phyloP scores from a whole-genome alignment of 2,329 filamentous ascomycete species.

The Pyrenophora seminiperda region DNA sequence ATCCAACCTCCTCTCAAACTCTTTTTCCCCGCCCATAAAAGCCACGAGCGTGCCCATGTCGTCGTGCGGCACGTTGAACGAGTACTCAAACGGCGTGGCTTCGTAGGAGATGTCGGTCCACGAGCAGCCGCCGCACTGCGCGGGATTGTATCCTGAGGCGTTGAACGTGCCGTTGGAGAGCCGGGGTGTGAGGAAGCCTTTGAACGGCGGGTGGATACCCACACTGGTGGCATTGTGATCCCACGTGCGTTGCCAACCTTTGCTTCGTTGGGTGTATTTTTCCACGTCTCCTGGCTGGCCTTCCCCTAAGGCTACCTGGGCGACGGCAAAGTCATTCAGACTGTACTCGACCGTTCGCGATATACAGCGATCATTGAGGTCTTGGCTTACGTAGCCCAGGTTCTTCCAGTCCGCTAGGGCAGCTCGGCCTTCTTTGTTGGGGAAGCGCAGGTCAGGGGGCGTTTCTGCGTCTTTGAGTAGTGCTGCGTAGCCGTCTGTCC shows the following conservation, averaged over 20 bases:
- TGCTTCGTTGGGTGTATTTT: constrained; percentile 47
- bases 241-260: constrained; percentile 30
- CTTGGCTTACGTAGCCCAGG: constrained; percentile 61
- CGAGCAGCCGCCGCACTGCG: constrained; percentile 44
- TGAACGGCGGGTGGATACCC: constrained; percentile 15
- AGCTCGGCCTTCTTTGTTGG: constrained; percentile 69
- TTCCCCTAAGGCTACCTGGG: constrained; percentile 43
- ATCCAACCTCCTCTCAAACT: constrained; percentile 46
- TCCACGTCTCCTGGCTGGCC: constrained; percentile 45
- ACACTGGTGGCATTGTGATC: constrained; percentile 14
- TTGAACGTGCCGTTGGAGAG: constrained; percentile 24
- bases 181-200: constrained; percentile 28
- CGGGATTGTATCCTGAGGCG: constrained; percentile 41
- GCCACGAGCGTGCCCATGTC: constrained; percentile 47
- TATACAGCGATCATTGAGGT: constrained; percentile 38
- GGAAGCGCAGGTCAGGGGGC: constrained; percentile 53
- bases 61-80: constrained; percentile 47
- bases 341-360: constrained; percentile 49
- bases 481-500: constrained; percentile 70
- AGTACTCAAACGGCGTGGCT: constrained; percentile 48
- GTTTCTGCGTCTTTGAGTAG: constrained; percentile 72
- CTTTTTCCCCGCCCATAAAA: constrained; percentile 43
- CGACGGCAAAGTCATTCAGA: constrained; percentile 48
- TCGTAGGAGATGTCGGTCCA: constrained; percentile 48
- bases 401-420: constrained; percentile 70